These are phyloP conservation scores for Pseudotulostoma volvatum DNA, from an alignment of 495 filamentous ascomycete genomes.

Conservation along the genomic window DNA sequence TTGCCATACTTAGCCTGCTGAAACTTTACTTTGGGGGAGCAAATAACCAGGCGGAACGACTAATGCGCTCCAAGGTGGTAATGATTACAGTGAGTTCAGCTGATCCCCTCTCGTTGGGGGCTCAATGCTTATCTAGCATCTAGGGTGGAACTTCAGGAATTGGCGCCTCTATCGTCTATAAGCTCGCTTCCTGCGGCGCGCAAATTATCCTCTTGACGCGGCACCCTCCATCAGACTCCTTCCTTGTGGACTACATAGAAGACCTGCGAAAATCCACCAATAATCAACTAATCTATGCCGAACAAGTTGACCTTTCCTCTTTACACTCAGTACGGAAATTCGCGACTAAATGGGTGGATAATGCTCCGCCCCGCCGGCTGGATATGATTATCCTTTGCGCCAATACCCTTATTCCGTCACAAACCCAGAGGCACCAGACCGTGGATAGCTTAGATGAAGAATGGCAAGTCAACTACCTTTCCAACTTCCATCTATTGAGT, in stretches of 20 bases:
- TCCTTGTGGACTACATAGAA: constrained; percentile 80
- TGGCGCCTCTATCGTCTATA: constrained; percentile 54
- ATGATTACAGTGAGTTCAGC: constrained; percentile 58
- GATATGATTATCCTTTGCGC: constrained; percentile 87
- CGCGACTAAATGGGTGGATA: constrained; percentile 98
- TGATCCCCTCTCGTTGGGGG: background rate
- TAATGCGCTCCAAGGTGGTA: constrained; percentile 83
- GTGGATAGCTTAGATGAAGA: constrained; percentile 69
- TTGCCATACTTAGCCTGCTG: constrained; percentile 43
- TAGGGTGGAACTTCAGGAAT: constrained; percentile 90
- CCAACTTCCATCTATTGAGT: constrained; percentile 86
- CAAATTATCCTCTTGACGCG: constrained; percentile 84
- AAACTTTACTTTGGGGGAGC: constrained; percentile 71
- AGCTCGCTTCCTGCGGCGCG: constrained; percentile 68
- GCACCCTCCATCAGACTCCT: constrained; percentile 62
- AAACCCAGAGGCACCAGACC: constrained; percentile 36
- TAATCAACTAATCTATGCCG: constrained; percentile 86
- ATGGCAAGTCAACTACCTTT: constrained; percentile 89
- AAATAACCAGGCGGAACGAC: constrained; percentile 56
- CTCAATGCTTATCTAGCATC: background rate
- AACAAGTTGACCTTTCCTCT: constrained; percentile 78
- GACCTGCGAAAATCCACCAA: constrained; percentile 65
- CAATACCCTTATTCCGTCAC: constrained; percentile 48
- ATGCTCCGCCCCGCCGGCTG: constrained; percentile 73
- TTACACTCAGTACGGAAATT: constrained; percentile 80